Evolutionary conservation across 192 early-diverging fungal species (phyloP).

Genomic region (Coemansia sp.): DNA sequence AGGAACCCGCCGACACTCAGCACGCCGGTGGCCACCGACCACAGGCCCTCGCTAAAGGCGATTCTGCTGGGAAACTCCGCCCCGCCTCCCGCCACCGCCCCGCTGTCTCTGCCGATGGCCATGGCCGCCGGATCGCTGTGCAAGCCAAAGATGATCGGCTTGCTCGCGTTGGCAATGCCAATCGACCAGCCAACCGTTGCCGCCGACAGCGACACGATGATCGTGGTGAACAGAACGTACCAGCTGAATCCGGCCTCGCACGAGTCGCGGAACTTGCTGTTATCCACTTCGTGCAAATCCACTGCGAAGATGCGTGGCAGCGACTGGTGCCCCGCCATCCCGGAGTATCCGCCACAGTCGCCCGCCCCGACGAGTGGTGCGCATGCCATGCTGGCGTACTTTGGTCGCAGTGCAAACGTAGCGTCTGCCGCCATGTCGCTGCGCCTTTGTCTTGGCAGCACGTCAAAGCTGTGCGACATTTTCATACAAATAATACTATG

Average conservation of each 20-base stretch:
- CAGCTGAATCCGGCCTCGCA: constrained; percentile 46
- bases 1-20: constrained; percentile 63
- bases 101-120: neutral
- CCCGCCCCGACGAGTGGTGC: neutral
- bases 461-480: constrained; percentile 7
- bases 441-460: neutral
- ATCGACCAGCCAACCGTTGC: constrained; percentile 42
- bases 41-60: constrained; percentile 34
- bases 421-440: neutral
- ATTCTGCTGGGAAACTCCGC: constrained; percentile 34
- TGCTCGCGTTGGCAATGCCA: constrained; percentile 41
- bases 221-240: constrained; percentile 37
- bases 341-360: neutral
- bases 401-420: neutral
- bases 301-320: constrained; percentile 46
- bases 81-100: neutral
- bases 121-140: constrained; percentile 6
- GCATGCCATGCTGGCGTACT: constrained; percentile 1
- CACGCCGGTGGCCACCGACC: constrained; percentile 57
- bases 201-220: constrained; percentile 45
- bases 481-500: neutral
- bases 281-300: constrained; percentile 43
- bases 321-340: neutral
- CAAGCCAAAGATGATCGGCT: constrained; percentile 35
- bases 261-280: constrained; percentile 50